Evolutionary conservation across 352 stramenopile species (phyloP).

Genomic region (Achlya hypogyna): DNA sequence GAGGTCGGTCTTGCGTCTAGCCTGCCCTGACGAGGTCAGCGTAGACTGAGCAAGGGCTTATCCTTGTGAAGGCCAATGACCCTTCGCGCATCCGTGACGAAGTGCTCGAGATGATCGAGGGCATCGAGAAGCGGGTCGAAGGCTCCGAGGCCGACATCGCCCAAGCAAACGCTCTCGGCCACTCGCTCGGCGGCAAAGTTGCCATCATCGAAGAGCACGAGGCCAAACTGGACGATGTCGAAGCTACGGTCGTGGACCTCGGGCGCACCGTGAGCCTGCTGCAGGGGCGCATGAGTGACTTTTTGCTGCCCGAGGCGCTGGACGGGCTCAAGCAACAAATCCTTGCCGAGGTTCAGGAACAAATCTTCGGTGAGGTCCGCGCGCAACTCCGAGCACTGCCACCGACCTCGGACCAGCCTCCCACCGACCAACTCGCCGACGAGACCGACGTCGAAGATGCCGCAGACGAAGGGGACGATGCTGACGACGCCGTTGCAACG

Average conservation of each 20-base stretch:
- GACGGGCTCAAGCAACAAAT: background rate
- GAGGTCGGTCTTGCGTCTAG: background rate
- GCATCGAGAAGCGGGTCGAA: conserved; percentile 1
- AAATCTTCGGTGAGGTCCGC: background rate
- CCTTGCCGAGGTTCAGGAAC: background rate
- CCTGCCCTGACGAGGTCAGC: background rate
- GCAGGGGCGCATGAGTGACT: background rate
- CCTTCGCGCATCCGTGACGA: background rate
- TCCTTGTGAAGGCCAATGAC: background rate
- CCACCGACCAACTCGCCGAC: background rate
- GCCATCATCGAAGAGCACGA: background rate
- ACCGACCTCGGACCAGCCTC: background rate
- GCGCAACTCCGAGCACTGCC: background rate
- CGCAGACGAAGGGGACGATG: background rate
- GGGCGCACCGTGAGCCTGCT: background rate
- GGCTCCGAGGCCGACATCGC: conserved; percentile 4
- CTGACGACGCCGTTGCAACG: too few species aligned
- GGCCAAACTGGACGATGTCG: background rate
- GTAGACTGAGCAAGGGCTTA: background rate
- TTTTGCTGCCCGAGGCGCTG: background rate
- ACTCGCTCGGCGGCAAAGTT: conserved; percentile 4
- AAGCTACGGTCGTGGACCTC: background rate
- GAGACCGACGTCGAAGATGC: background rate
- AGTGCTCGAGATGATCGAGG: conserved; percentile 4
- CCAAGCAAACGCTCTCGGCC: background rate